Base-by-base conservation (phyloP, 2,329 filamentous ascomycete species). In the Stagonosporopsis vannaccii region DNA sequence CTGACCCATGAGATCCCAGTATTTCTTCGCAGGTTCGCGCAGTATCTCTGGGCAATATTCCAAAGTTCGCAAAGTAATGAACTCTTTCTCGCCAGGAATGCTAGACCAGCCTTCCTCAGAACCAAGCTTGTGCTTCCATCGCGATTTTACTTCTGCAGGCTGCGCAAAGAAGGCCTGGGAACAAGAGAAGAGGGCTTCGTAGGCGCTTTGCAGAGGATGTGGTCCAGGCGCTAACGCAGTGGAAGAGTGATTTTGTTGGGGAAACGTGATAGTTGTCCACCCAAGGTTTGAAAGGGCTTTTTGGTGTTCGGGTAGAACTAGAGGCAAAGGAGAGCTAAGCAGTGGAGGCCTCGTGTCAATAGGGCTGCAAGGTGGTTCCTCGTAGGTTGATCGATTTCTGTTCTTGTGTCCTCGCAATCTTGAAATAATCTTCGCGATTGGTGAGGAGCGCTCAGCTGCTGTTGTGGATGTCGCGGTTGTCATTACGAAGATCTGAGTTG, bases 11-110 rank as follows among this genome's bases (percentile, higher is more conserved):
- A 71, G 59, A 26, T 70, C 58, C 74, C 74, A 77, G 48, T 72
- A 75, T 15, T 45, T 48, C 55, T 69, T 65, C 6, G 72, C 73
- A 0, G 74, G 65, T 1, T 9, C 64, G 15, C 66, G 62, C 4
- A 76, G 59, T 11, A 74, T 52, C 9, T 73, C 68, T 9, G 74
- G 73, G 20, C 71, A 75, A 25, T 70, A 68, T 1, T 60, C 60
- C 1, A 74, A 49, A 1, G 68, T 73, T 4, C 74, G 65, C 2
- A 77, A 46, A 0, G 74, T 76, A 56, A 77, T 74, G 59, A 77
- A 76, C 54, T 77, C 74, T 50, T 77, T 77, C 49, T 77, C 74
- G 7, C 74, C 73, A 0, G 62, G 63, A 17, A 77, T 72, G 19
- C 63, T 65, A 20, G 62, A 66, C 70, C 72, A 77, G 30, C 74